A percentile compares a stretch with the other conserved stretches of the same genome.
Evolutionary conservation across 2,329 filamentous ascomycete species (phyloP).

Genomic region (Tolypocladium guangdongense): DNA sequence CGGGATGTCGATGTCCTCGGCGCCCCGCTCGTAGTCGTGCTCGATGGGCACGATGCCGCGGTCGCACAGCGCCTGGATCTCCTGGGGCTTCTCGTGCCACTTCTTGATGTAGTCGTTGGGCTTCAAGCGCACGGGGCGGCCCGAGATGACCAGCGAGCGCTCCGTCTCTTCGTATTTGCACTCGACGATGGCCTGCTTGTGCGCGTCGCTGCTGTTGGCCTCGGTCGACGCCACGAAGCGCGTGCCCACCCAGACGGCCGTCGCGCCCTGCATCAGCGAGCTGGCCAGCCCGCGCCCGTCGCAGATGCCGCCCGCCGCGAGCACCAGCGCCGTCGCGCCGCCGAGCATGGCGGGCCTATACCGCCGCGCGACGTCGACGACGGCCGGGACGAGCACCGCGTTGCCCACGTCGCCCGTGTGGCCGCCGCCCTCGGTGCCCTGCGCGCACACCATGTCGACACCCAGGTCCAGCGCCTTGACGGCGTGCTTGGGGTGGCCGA

Average conservation of each 20-base stretch:
- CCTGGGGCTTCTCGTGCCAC: conserved; percentile 69
- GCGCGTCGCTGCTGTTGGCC: conserved; percentile 67
- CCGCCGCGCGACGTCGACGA: conserved; percentile 68
- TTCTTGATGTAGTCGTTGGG: conserved; percentile 72
- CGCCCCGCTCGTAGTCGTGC: conserved; percentile 68
- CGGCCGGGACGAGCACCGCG: conserved; percentile 75
- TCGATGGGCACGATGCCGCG: conserved; percentile 70
- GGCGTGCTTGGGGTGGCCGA: conserved; percentile 84
- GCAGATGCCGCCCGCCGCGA: conserved; percentile 80
- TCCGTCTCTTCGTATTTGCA: conserved; percentile 72
- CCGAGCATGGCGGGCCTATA: conserved; percentile 62
- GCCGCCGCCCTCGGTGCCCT: conserved; percentile 87
- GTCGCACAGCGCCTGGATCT: conserved; percentile 65
- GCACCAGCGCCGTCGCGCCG: conserved; percentile 62
- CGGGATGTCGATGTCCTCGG: conserved; percentile 69
- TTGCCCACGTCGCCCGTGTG: conserved; percentile 84
- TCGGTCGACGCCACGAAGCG: conserved; percentile 78
- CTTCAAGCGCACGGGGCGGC: conserved; percentile 68
- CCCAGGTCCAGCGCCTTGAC: conserved; percentile 78
- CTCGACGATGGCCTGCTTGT: conserved; percentile 76
- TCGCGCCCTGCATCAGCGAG: conserved; percentile 77
- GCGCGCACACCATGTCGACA: conserved; percentile 83
- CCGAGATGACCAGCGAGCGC: conserved; percentile 71
- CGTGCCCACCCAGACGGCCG: conserved; percentile 89
- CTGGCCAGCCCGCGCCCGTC: conserved; percentile 73